These are phyloP conservation scores for Solanum megistacrolobum DNA, from an alignment of 257 asterid genomes.

Conservation along the genomic window DNA sequence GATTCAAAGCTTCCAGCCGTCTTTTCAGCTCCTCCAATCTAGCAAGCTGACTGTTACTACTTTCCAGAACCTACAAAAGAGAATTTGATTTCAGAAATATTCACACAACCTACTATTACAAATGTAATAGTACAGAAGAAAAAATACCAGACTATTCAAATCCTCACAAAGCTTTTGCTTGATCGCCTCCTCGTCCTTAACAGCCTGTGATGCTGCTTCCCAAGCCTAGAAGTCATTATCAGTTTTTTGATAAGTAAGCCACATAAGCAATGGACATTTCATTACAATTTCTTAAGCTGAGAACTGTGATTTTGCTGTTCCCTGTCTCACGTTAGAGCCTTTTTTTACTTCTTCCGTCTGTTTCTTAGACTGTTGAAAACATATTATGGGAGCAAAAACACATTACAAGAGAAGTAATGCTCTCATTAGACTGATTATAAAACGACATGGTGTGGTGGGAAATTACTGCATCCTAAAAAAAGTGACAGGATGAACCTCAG, in stretches of 20 bases:
- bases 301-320: neutral
- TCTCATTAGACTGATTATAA: neutral
- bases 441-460: neutral
- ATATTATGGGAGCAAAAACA: neutral
- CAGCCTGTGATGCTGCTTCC: conserved; percentile 66
- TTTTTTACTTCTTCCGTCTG: neutral
- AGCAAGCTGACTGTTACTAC: conserved; percentile 62
- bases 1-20: conserved; percentile 82
- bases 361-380: neutral
- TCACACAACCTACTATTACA: neutral
- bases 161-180: conserved; percentile 75
- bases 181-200: conserved; percentile 69
- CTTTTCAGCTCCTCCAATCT: conserved; percentile 91
- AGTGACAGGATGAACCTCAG: neutral
- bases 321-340: neutral
- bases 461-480: neutral
- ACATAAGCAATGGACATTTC: neutral
- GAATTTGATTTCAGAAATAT: neutral
- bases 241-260: neutral
- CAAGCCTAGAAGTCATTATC: conserved; percentile 34
- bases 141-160: conserved; percentile 49
- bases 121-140: neutral
- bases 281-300: neutral
- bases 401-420: neutral
- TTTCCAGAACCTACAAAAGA: conserved; percentile 66